Percentiles rank a stretch among this genome's conserved stretches.
Conservation (phyloP, 306 rosid genomes). For the Astragalus membranaceus region DNA sequence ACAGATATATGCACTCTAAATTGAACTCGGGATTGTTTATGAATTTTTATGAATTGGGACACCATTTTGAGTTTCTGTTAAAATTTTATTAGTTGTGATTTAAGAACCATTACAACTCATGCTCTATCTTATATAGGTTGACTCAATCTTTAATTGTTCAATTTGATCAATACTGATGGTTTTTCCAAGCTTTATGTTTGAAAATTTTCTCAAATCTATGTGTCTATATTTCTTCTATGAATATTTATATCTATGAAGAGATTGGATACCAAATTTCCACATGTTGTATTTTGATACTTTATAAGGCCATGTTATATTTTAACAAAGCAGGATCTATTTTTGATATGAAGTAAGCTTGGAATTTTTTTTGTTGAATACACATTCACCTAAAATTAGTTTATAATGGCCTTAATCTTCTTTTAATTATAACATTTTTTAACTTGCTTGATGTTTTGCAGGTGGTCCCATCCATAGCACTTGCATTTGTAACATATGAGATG, state of each 20-base stretch:
- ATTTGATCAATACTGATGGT: background rate
- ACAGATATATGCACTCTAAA: background rate
- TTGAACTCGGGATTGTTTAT: conserved; percentile 3
- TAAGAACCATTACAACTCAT: background rate
- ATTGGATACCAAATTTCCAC: background rate
- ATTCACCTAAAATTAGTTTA: background rate
- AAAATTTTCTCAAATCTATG: background rate
- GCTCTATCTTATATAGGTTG: background rate
- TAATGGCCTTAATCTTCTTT: background rate
- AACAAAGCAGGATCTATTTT: background rate
- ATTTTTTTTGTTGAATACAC: background rate
- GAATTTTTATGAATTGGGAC: background rate
- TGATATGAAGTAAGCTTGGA: background rate
- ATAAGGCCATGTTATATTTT: background rate
- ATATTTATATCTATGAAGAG: background rate
- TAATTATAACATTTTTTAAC: conserved; percentile 3
- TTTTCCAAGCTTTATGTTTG: background rate
- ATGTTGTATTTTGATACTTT: too few species aligned
- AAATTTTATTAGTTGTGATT: background rate
- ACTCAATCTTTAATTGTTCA: background rate
- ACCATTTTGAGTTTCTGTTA: background rate
- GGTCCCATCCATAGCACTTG: conserved; percentile 92
- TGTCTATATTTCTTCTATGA: background rate
- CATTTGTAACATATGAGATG: conserved; percentile 86
- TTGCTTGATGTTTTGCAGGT: conserved; percentile 54